Evolutionary conservation across 2,329 filamentous ascomycete species (phyloP), one percentile per base, ranked within the genome.

Genomic region (Fusarium torreyae): DNA sequence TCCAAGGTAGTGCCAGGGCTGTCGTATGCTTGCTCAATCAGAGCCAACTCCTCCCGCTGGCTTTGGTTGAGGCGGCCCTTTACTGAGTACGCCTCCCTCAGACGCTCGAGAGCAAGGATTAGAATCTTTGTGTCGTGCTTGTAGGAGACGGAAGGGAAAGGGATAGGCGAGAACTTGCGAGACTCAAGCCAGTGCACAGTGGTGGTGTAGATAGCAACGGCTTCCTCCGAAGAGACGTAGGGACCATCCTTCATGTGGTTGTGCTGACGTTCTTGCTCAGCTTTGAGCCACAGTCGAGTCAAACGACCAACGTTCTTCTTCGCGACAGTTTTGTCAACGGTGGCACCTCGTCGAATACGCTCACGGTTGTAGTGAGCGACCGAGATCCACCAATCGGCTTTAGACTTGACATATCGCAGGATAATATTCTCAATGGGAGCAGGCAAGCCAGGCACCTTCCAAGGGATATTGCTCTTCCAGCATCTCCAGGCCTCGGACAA

Each of bases 391-490:
- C 96, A 99, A 79, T 99, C 96, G 18, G 96, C 96, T 85, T 99
- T 99, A 72, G 94, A 95, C 85, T 99, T 99, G 74, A 99, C 97
- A 75, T 99, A 99, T 76, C 96, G 92, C 66, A 99, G 86, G 75
- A 99, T 99, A 74, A 99, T 97, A 77, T 98, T 99, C 82, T 99
- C 96, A 68, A 99, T 98, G 0, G 96, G 95, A 15, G 97, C 97
- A 40, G 96, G 96, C 64, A 99, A 82, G 38, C 96, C 97, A 52
- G 96, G 96, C 4, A 99, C 96, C 84, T 99, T 99, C 96, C 96
- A 99, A 1, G 96, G 96, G 72, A 99, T 99, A 77, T 99, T 99
- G 82, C 94, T 98, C 90, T 99, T 99, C 96, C 96, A 99, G 84
- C 96, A 99, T 83, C 96, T 89, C 96, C 96, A 99, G 15, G 96